Evolutionary conservation across 129 eudicot species (phyloP), one percentile per base, ranked within the genome.

Genomic region (Flaveria linearis): DNA sequence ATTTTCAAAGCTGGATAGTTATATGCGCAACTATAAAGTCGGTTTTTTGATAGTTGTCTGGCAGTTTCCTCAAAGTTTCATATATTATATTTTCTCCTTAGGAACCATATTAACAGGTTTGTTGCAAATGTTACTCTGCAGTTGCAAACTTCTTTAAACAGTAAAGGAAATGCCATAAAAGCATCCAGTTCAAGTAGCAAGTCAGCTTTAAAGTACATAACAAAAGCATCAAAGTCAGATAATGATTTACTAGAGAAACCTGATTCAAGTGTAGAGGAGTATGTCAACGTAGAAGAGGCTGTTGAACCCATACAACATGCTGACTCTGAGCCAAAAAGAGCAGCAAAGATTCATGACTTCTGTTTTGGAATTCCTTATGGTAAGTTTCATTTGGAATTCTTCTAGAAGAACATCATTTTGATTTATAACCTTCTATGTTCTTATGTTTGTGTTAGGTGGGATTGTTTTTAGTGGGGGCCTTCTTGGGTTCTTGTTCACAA

Each of bases 331-430:
- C 86, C 84, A 53, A 82, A 78, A 74, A 87, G 66, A 76, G 94
- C 93, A 68, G 93, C 98, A 15, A 92, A 76, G 80, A 92, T 92
- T 58, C 98, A 92, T 63, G 98, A 92, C 76, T 92, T 92, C 78
- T 92, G 98, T 82, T 85, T 92, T 72, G 98, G 98, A 69, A 92
- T 92, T 71, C 98, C 98, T 18, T 92, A 84, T 72, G 96, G 98
- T 89, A 73, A 84, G 97, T 86, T 56, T 47, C 69, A 20, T 77
- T 55, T 42, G 49, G 1, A 60, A 10, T 58, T 58, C 65, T 58
- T 58, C 3, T 22, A 13, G 61, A 53, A 53, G 61, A 53, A 53
- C 61, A 57, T 58, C 33, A 28, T 28, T 25, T 28, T 28, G 41
- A 9, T 23, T 63, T 63, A 15, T 30, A 63, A 10, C 39, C 49